Evolutionary conservation across 2,329 filamentous ascomycete genomes (phyloP).

Genomic region (Alternaria incomplexa): DNA sequence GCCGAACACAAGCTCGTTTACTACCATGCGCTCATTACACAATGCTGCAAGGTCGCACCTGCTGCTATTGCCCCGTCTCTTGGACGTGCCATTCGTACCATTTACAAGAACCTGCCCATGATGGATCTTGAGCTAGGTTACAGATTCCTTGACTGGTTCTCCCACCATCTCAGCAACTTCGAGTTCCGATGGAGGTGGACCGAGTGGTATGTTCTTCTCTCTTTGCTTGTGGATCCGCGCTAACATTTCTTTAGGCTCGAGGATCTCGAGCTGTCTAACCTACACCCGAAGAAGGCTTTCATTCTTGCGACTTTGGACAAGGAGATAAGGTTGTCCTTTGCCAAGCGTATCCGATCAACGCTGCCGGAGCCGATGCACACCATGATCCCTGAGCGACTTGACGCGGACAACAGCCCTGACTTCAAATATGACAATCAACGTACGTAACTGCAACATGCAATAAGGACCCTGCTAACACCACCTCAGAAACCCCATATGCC

Average conservation of each 20-base stretch:
- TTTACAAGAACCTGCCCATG: constrained; percentile 81
- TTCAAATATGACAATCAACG: constrained; percentile 86
- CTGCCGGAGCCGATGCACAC: constrained; percentile 81
- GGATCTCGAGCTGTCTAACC: constrained; percentile 75
- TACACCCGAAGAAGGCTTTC: constrained; percentile 92
- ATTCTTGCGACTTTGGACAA: constrained; percentile 91
- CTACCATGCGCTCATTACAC: constrained; percentile 93
- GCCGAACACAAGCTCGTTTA: constrained; percentile 95
- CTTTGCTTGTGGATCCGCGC: neutral
- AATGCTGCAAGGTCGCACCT: constrained; percentile 93
- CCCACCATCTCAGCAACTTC: constrained; percentile 97
- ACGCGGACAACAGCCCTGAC: constrained; percentile 91
- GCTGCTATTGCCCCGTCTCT: constrained; percentile 95
- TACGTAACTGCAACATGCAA: constrained; percentile 56
- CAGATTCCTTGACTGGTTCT: constrained; percentile 96
- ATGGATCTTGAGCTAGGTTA: constrained; percentile 88
- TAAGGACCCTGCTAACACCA: constrained; percentile 4
- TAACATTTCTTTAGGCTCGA: constrained; percentile 63
- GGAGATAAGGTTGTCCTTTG: constrained; percentile 95
- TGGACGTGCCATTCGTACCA: constrained; percentile 87
- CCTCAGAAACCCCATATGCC: constrained; percentile 76
- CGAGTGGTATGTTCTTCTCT: constrained; percentile 71
- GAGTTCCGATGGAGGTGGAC: constrained; percentile 99
- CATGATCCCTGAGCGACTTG: constrained; percentile 84
- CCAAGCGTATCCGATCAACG: constrained; percentile 93